These are phyloP conservation scores for Drechslera avenae DNA, from an alignment of 2,329 filamentous ascomycete species.

Conservation along the genomic window DNA sequence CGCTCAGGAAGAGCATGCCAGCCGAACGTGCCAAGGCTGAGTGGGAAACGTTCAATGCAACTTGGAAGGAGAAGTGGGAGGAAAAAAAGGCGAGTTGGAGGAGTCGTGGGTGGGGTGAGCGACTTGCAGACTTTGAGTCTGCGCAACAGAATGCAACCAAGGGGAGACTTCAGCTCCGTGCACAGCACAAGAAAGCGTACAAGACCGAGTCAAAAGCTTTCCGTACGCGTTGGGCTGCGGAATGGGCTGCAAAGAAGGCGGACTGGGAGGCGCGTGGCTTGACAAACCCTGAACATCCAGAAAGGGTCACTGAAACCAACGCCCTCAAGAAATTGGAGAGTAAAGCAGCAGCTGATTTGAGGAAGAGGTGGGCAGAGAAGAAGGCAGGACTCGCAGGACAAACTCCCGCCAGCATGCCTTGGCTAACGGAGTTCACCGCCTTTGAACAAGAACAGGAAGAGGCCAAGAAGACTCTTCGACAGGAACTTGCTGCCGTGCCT, in stretches of 20 bases:
- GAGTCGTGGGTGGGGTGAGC: constrained; percentile 1
- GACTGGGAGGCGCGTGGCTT: constrained; percentile 3
- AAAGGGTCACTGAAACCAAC: background rate
- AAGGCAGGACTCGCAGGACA: background rate
- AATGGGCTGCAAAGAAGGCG: background rate
- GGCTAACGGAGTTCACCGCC: constrained; percentile 4
- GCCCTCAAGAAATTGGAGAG: background rate
- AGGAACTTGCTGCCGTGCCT: constrained; percentile 12
- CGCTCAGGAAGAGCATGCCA: constrained; percentile 29
- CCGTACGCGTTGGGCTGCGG: background rate
- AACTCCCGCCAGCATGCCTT: background rate
- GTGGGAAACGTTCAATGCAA: constrained; percentile 6
- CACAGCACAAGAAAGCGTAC: background rate
- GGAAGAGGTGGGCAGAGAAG: background rate
- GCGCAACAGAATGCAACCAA: constrained; percentile 2
- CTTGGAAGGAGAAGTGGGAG: constrained; percentile 15
- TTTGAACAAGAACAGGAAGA: constrained; percentile 5
- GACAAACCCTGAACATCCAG: background rate
- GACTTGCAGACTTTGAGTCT: constrained; percentile 1
- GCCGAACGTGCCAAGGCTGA: constrained; percentile 6
- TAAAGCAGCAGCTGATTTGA: background rate
- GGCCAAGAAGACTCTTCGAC: constrained; percentile 16
- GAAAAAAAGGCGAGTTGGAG: constrained; percentile 8
- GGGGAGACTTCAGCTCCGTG: background rate
- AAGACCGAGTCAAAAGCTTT: background rate